Percentiles rank a stretch among this genome's conserved stretches.
These are phyloP conservation scores for Solanum boliviense DNA, from an alignment of 257 asterid species.

Conservation along the genomic window DNA sequence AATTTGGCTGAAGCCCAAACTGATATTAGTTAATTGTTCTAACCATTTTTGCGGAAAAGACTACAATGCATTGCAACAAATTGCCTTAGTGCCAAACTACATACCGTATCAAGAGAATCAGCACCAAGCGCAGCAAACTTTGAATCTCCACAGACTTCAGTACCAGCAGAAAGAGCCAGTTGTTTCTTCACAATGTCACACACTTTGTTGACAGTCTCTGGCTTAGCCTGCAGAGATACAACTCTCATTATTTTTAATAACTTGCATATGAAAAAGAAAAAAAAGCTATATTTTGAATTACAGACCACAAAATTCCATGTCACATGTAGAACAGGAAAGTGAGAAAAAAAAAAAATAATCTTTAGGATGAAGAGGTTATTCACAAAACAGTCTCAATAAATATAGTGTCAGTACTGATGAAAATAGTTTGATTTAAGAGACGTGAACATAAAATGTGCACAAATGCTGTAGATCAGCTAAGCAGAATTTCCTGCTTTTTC, in stretches of 20 bases:
- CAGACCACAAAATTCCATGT: neutral
- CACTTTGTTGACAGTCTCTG: constrained; percentile 79
- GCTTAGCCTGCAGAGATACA: constrained; percentile 58
- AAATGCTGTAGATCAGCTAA: neutral
- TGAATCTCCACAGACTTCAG: constrained; percentile 54
- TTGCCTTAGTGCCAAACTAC: neutral
- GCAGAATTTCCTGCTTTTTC: neutral
- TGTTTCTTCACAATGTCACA: constrained; percentile 74
- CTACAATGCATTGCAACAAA: neutral
- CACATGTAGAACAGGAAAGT: neutral
- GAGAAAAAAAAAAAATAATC: neutral
- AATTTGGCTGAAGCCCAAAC: neutral
- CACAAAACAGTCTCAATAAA: neutral
- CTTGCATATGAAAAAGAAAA: neutral
- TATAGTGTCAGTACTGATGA: neutral
- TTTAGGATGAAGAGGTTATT: neutral
- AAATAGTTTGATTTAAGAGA: neutral
- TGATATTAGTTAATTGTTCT: neutral
- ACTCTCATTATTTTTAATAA: neutral
- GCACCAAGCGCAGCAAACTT: constrained; percentile 82
- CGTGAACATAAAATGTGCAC: neutral
- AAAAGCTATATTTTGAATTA: neutral
- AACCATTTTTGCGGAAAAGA: neutral
- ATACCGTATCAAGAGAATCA: constrained; percentile 95
- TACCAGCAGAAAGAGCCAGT: constrained; percentile 59